Evolutionary conservation across 306 rosid genomes (phyloP), one percentile per base, ranked within the genome.

Genomic region (Sesbania bispinosa): DNA sequence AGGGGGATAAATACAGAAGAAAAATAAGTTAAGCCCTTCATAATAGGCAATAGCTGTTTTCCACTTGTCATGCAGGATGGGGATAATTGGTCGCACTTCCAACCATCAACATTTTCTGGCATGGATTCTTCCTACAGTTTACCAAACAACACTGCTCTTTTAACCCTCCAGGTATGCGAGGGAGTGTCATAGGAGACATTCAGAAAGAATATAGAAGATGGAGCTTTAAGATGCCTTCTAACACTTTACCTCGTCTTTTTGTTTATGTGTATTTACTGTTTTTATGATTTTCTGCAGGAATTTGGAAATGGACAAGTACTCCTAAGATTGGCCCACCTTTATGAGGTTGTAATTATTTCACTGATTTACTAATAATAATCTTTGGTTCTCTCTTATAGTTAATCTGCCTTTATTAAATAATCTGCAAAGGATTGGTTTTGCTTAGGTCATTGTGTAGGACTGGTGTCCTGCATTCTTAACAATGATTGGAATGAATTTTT

Each of bases 261-360:
- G 16, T 43, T 38, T 41, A 50, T 46, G 46, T n/a, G 11, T 72
- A 39, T 75, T 46, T 50, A 4, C 52, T 39, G 54, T 7, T 77
- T 59, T 26, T 64, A 43, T 68, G 75, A 69, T 39, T 69, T 81
- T 87, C 45, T 71, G 76, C 90, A 92, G 96, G 98, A 92, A 71
- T 79, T 85, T 77, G 85, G 78, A 74, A 82, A 83, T 76, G 95
- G 98, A 74, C 78, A 83, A 88, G 85, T 88, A 16, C 95, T 92
- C 59, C 57, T 92, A 33, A 85, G 98, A 65, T 70, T 92, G 78
- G 98, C 90, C 65, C 96, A 92, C 62, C 83, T 88, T 75, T 89
- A 86, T 35, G 96, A 92, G 98, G 98, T 90, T 46, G 19, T 59
- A 55, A 48, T 74, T 76, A 63, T 78, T 81, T 55, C 55, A 4